These are phyloP conservation scores for Coemansia sp. DNA, from an alignment of 192 early-diverging fungal genomes.

Conservation along the genomic window DNA sequence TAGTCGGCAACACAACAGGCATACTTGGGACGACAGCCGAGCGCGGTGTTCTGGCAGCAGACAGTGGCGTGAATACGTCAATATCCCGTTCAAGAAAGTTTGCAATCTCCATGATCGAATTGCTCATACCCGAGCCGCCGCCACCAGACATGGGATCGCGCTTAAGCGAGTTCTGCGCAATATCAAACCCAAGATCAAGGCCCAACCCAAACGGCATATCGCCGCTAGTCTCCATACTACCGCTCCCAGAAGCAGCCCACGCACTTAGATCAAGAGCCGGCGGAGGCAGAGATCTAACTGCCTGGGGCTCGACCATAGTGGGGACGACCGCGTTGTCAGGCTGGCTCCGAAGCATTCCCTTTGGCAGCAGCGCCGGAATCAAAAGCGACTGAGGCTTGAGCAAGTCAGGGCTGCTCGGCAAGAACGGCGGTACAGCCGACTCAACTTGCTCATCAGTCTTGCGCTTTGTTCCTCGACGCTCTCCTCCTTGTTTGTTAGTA, in stretches of 20 bases:
- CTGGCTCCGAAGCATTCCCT: slow-evolving; percentile 24
- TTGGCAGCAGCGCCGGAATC: slow-evolving; percentile 45
- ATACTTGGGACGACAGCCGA: neutral
- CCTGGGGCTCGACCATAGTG: neutral
- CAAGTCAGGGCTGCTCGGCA: slow-evolving; percentile 22
- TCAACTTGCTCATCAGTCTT: neutral
- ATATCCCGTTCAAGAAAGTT: slow-evolving; percentile 43
- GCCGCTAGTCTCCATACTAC: neutral
- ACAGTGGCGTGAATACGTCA: slow-evolving; percentile 40
- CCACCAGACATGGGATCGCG: neutral
- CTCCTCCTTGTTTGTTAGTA: neutral
- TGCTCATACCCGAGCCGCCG: neutral
- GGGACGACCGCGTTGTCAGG: neutral
- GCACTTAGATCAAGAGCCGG: neutral
- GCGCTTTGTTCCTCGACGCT: slow-evolving; percentile 12
- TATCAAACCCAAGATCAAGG: slow-evolving; percentile 39
- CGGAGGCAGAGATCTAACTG: neutral
- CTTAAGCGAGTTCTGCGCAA: slow-evolving; percentile 15
- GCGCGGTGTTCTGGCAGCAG: neutral
- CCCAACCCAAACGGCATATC: slow-evolving; percentile 22
- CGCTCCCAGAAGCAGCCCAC: neutral
- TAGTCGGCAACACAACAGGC: neutral
- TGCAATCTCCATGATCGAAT: slow-evolving; percentile 38
- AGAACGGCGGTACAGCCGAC: neutral
- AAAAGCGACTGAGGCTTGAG: slow-evolving; percentile 42